These are phyloP conservation scores for Pseudocercospora vitis DNA, from an alignment of 2,329 filamentous ascomycete genomes.

Conservation along the genomic window DNA sequence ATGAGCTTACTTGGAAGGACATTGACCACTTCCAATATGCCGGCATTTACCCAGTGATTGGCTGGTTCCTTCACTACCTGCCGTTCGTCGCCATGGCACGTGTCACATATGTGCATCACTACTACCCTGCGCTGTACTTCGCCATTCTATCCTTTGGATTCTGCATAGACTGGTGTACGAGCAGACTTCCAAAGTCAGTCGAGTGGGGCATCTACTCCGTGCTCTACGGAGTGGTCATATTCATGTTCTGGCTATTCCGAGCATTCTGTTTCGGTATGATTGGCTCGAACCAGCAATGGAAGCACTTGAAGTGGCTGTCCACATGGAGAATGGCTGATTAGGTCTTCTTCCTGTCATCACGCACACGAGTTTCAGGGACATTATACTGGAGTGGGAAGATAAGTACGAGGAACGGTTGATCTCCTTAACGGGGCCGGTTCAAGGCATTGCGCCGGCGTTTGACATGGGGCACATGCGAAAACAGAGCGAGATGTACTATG, in stretches of 20 bases:
- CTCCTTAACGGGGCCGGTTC: neutral
- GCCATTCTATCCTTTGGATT: conserved; percentile 89
- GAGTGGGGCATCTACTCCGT: conserved; percentile 70
- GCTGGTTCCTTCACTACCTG: conserved; percentile 95
- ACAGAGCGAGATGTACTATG: conserved; percentile 18
- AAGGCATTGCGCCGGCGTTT: conserved; percentile 19
- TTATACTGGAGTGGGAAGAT: neutral
- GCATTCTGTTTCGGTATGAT: conserved; percentile 97
- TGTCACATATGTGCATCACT: conserved; percentile 98
- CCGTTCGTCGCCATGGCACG: conserved; percentile 97
- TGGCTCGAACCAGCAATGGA: conserved; percentile 78
- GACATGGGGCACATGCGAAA: conserved; percentile 2
- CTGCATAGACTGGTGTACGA: conserved; percentile 78
- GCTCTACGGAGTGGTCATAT: conserved; percentile 72
- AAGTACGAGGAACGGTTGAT: neutral
- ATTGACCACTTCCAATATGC: conserved; percentile 95
- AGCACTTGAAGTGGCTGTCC: conserved; percentile 90
- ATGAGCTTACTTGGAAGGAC: conserved; percentile 73
- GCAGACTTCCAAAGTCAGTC: conserved; percentile 62
- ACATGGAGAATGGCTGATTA: conserved; percentile 71
- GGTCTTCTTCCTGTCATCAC: neutral
- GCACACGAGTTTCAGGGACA: neutral
- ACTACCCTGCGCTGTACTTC: conserved; percentile 97
- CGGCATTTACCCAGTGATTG: conserved; percentile 84
- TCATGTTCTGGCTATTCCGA: conserved; percentile 85